These are phyloP conservation scores for Gastrolobium villosum DNA, from an alignment of 306 rosid species.

Conservation along the genomic window DNA sequence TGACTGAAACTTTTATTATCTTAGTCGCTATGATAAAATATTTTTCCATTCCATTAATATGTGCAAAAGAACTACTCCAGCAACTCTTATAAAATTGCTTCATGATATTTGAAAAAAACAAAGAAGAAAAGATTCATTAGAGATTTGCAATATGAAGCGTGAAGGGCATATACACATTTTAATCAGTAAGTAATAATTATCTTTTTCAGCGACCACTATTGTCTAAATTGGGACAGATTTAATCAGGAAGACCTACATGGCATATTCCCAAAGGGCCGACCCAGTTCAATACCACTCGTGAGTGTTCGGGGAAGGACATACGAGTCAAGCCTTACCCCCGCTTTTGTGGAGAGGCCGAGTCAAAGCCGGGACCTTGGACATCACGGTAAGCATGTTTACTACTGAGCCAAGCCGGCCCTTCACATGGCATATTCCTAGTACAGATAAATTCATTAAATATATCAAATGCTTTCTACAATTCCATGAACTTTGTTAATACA, in stretches of 20 bases:
- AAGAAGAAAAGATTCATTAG: neutral
- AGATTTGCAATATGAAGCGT: neutral
- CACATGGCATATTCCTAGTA: too few relatives aligned
- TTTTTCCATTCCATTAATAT: constrained; percentile 20
- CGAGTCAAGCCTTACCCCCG: too few relatives aligned
- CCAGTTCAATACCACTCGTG: too few relatives aligned
- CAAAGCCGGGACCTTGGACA: too few relatives aligned
- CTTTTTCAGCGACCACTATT: neutral
- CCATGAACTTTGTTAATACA: neutral
- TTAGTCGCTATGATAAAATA: constrained; percentile 13
- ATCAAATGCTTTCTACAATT: too few relatives aligned
- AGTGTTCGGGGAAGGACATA: too few relatives aligned
- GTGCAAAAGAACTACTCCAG: constrained; percentile 23
- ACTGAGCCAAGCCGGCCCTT: too few relatives aligned
- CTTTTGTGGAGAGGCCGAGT: too few relatives aligned
- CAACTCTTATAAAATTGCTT: neutral
- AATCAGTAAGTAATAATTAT: neutral
- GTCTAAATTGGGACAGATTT: neutral
- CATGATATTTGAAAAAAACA: neutral
- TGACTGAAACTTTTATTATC: neutral
- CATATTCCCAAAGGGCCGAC: too few relatives aligned
- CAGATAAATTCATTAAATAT: too few relatives aligned
- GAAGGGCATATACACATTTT: neutral
- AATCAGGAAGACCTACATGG: too few relatives aligned
- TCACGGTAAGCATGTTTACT: too few relatives aligned